Evolutionary conservation across 441 rosid species (phyloP).

Genomic region (Omphalea diandra): DNA sequence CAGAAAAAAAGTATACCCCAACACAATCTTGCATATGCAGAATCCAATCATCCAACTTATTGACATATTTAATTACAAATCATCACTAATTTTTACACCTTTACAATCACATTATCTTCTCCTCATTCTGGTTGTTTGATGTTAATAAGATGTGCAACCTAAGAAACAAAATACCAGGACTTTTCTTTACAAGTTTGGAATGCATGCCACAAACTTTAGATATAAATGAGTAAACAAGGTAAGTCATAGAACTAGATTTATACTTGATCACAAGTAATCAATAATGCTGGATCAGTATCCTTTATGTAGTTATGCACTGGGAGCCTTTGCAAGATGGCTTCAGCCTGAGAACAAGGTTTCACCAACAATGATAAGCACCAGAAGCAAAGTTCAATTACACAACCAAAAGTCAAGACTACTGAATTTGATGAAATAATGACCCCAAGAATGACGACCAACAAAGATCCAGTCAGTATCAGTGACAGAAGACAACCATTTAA

Average conservation of each 20-base stretch:
- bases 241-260: constrained; percentile 28
- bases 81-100: background rate
- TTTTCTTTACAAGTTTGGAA: background rate
- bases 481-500: background rate
- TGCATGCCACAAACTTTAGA: constrained; percentile 3
- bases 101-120: background rate
- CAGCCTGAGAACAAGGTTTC: constrained; percentile 64
- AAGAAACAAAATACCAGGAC: background rate
- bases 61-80: background rate
- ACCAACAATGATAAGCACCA: constrained; percentile 27
- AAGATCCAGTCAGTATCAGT: background rate
- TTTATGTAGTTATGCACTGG: constrained; percentile 41
- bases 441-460: background rate
- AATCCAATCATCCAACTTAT: constrained; percentile 2
- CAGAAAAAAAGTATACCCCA: background rate
- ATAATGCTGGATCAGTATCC: constrained; percentile 61
- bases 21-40: constrained; percentile 1
- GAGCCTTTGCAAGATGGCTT: constrained; percentile 64
- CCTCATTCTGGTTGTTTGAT: background rate
- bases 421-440: background rate
- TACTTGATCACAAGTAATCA: constrained; percentile 88
- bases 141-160: background rate
- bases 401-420: constrained; percentile 20
- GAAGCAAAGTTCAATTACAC: constrained; percentile 21
- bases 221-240: constrained; percentile 16